Percentiles rank a stretch among this genome's conserved stretches.
phyloP scores from a whole-genome alignment of 805 yeast genomes.

The Nakazawaea sp. region DNA sequence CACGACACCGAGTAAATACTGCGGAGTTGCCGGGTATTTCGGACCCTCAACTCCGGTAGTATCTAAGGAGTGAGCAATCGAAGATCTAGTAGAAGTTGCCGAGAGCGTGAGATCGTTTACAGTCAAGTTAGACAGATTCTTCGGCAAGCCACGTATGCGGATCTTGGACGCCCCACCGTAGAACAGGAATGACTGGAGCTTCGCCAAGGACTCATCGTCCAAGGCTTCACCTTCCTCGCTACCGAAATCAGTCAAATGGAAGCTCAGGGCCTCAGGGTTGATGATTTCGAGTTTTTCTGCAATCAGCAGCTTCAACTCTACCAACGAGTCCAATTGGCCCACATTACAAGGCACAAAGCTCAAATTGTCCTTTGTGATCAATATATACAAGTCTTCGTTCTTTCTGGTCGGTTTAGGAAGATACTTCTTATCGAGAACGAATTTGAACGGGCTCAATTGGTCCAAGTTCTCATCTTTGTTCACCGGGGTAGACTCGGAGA shows the following conservation, averaged over 20 bases:
- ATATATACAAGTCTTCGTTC: slow-evolving; percentile 30
- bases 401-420: slow-evolving; percentile 28
- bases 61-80: slow-evolving; percentile 50
- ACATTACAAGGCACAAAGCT: slow-evolving; percentile 45
- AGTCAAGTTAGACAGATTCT: not conserved
- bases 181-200: slow-evolving; percentile 28
- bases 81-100: slow-evolving; percentile 40
- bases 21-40: slow-evolving; percentile 61
- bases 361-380: slow-evolving; percentile 60
- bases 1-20: slow-evolving; percentile 43
- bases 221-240: slow-evolving; percentile 50
- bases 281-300: slow-evolving; percentile 28
- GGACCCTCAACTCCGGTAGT: slow-evolving; percentile 33
- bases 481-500: not conserved
- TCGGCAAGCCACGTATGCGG: slow-evolving; percentile 12
- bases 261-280: slow-evolving; percentile 28
- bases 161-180: slow-evolving; percentile 19
- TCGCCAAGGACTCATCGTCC: slow-evolving; percentile 38
- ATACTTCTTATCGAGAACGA: slow-evolving; percentile 27
- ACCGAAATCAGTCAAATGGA: slow-evolving; percentile 67
- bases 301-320: slow-evolving; percentile 32
- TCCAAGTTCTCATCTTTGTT: not conserved
- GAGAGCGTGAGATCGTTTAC: slow-evolving; percentile 12
- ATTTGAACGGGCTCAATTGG: slow-evolving; percentile 1
- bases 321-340: slow-evolving; percentile 21